Evolutionary conservation across 1,284 basidiomycete genomes (phyloP).

Genomic region (Hymenochaete sp.): DNA sequence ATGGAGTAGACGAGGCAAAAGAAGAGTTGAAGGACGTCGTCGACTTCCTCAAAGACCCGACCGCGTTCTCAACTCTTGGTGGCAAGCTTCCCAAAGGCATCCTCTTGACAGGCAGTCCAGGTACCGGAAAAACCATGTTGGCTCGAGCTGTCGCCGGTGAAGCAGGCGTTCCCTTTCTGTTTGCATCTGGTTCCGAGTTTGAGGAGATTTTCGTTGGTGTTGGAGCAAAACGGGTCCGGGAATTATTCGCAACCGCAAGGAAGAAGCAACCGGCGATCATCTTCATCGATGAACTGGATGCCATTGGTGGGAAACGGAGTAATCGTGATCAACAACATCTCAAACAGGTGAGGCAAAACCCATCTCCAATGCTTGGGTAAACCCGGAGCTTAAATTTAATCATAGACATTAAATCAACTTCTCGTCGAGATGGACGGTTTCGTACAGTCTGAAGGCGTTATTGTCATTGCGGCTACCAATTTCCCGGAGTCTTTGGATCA

Average conservation of each 20-base stretch:
- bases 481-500: conserved; percentile 87
- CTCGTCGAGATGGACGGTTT: conserved; percentile 95
- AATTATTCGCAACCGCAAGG: conserved; percentile 90
- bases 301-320: conserved; percentile 87
- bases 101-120: conserved; percentile 80
- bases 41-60: conserved; percentile 86
- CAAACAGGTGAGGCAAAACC: conserved; percentile 44
- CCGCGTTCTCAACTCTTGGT: conserved; percentile 80
- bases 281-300: conserved; percentile 91
- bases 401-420: conserved; percentile 82
- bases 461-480: conserved; percentile 92
- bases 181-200: conserved; percentile 87
- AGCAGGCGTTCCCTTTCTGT: conserved; percentile 91
- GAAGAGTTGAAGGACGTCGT: conserved; percentile 91
- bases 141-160: conserved; percentile 95
- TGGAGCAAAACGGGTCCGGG: conserved; percentile 92
- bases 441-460: conserved; percentile 81
- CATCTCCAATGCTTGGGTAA: not conserved
- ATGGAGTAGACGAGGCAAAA: conserved; percentile 93
- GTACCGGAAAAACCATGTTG: conserved; percentile 95
- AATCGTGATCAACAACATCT: conserved; percentile 83
- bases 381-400: not conserved
- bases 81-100: conserved; percentile 91
- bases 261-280: conserved; percentile 94
- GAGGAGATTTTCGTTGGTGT: conserved; percentile 98